Percentiles rank a stretch among this genome's conserved stretches.
Conservation (phyloP, 1,284 basidiomycete species). For the Ceratobasidium theobromae region DNA sequence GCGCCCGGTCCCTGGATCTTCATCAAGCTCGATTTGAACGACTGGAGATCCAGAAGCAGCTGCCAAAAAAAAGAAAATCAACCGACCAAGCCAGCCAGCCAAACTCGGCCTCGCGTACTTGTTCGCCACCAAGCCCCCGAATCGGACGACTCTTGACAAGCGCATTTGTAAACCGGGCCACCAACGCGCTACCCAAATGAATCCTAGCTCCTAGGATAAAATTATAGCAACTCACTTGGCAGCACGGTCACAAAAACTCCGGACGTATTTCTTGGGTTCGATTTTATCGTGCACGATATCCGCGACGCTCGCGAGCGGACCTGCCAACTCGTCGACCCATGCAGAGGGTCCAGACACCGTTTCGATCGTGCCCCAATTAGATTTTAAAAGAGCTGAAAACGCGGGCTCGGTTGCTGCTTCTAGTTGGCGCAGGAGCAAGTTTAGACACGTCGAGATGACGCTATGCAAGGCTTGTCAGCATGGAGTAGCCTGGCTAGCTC, state of each 20-base stretch:
- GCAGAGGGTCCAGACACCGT: conserved; percentile 84
- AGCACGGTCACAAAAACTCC: conserved; percentile 90
- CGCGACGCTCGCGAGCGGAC: conserved; percentile 61
- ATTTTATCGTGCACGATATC: conserved; percentile 70
- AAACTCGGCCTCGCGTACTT: too few species aligned
- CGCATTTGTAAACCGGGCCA: conserved; percentile 83
- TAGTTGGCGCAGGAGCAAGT: conserved; percentile 76
- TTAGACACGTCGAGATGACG: conserved; percentile 79
- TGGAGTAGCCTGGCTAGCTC: neutral
- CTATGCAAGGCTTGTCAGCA: conserved; percentile 46
- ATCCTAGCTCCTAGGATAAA: too few species aligned
- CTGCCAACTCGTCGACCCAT: conserved; percentile 75
- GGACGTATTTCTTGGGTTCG: conserved; percentile 89
- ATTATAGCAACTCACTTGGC: conserved; percentile 73
- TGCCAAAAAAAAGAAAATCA: too few species aligned
- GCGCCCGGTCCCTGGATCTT: conserved; percentile 67
- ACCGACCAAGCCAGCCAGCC: too few species aligned
- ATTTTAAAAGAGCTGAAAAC: conserved; percentile 72
- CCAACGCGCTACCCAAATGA: conserved; percentile 59
- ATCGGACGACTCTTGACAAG: conserved; percentile 86
- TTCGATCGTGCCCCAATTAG: conserved; percentile 72
- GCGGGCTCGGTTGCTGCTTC: conserved; percentile 77
- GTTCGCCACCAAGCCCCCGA: conserved; percentile 88
- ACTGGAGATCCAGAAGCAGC: conserved; percentile 90
- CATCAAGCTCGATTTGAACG: conserved; percentile 78